Conservation (phyloP, 2,329 filamentous ascomycete species). For the Lasiodiplodia sp. region DNA sequence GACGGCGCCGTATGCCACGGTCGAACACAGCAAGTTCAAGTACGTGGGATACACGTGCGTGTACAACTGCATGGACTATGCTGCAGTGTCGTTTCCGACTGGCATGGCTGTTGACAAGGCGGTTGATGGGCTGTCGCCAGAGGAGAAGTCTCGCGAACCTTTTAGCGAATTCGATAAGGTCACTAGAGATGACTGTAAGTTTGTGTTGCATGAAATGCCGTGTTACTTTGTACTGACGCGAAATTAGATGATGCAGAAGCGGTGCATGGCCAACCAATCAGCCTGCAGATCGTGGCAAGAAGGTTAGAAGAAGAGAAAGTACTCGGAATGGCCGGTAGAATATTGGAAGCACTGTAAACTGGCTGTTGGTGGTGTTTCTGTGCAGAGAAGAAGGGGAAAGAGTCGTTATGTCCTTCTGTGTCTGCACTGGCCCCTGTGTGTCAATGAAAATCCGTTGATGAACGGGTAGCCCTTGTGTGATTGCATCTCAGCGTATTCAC, state of each 20-base stretch:
- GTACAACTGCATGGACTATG: conserved; percentile 58
- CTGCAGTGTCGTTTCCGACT: conserved; percentile 54
- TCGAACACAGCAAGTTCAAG: conserved; percentile 34
- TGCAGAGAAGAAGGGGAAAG: too few relatives aligned
- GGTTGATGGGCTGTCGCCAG: conserved; percentile 41
- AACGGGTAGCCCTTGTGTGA: not conserved
- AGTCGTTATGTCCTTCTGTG: not conserved
- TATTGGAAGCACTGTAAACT: conserved; percentile 42
- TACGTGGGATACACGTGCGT: conserved; percentile 55
- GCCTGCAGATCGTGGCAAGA: conserved; percentile 50
- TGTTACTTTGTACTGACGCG: not conserved
- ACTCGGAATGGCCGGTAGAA: conserved; percentile 47
- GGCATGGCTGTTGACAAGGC: conserved; percentile 37
- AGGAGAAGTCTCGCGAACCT: conserved; percentile 42
- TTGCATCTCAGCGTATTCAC: too few relatives aligned
- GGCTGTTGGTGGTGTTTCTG: not conserved
- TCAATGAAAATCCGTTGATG: not conserved
- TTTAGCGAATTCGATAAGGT: conserved; percentile 27
- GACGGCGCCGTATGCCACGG: conserved; percentile 44
- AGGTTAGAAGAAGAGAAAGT: conserved; percentile 54
- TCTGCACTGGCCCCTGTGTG: not conserved
- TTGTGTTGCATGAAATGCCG: not conserved
- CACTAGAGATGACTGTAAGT: conserved; percentile 52
- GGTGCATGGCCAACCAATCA: conserved; percentile 54
- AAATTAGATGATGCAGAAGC: conserved; percentile 45